Evolutionary conservation across 768 basidiomycete genomes (phyloP).

Genomic region (Sutorius australiensis): DNA sequence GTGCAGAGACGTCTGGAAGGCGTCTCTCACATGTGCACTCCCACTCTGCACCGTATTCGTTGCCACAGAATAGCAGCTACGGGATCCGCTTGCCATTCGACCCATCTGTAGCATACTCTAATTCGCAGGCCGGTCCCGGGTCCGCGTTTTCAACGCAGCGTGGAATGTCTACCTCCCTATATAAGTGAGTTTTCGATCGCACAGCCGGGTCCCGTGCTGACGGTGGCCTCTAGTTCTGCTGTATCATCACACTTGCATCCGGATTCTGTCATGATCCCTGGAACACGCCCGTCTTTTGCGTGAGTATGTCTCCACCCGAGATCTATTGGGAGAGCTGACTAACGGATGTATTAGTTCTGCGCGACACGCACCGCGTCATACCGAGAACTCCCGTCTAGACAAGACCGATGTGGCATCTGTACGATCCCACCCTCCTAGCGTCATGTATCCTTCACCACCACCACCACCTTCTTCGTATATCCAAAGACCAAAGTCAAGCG

Average conservation of each 20-base stretch:
- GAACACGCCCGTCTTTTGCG: conserved; percentile 15
- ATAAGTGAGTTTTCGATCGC: conserved; percentile 44
- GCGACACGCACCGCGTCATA: conserved; percentile 6
- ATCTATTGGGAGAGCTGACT: not conserved
- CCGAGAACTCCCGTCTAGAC: conserved; percentile 1
- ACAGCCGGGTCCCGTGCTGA: conserved; percentile 1
- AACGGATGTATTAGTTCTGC: conserved; percentile 5
- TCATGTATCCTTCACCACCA: not conserved
- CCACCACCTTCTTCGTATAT: conserved; percentile 1
- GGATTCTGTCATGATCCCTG: conserved; percentile 2
- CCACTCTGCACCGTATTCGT: conserved; percentile 1
- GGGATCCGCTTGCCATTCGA: conserved; percentile 36
- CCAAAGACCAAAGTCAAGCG: not conserved
- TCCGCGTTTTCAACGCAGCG: conserved; percentile 6
- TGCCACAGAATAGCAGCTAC: conserved; percentile 2
- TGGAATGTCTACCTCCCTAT: conserved; percentile 42
- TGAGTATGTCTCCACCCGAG: conserved; percentile 14
- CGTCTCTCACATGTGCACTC: conserved; percentile 14
- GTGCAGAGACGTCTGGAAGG: conserved; percentile 17
- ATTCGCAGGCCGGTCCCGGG: conserved; percentile 10
- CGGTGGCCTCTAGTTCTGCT: conserved; percentile 40
- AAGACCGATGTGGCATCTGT: not conserved
- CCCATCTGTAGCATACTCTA: conserved; percentile 46
- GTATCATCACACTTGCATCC: conserved; percentile 46
- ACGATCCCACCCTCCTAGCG: not conserved